These are phyloP conservation scores for Ogataea salicorniae DNA, from an alignment of 805 yeast genomes.

Conservation along the genomic window DNA sequence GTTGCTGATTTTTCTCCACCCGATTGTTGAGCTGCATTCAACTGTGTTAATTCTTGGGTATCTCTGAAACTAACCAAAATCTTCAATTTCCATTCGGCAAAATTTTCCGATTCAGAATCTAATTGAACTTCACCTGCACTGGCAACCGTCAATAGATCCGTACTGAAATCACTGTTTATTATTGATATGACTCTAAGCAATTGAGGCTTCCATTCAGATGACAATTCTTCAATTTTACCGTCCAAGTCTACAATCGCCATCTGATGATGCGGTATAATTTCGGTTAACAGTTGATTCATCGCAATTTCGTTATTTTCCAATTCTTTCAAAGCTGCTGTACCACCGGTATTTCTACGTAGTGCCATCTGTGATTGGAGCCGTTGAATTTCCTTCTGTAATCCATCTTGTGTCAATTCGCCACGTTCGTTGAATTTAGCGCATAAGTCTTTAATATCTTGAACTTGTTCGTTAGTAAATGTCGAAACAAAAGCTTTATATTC, in stretches of 20 bases:
- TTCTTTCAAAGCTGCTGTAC: slow-evolving; percentile 23
- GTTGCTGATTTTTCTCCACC: slow-evolving; percentile 98
- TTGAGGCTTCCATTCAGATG: slow-evolving; percentile 54
- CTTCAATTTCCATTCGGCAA: slow-evolving; percentile 74
- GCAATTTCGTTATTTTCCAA: slow-evolving; percentile 36
- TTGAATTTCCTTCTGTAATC: slow-evolving; percentile 34
- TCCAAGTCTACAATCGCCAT: slow-evolving; percentile 34
- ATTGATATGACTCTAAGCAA: slow-evolving; percentile 45
- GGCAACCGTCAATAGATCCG: slow-evolving; percentile 67
- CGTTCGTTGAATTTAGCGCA: slow-evolving; percentile 29
- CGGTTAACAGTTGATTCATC: slow-evolving; percentile 31
- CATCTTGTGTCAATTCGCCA: slow-evolving; percentile 32
- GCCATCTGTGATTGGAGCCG: slow-evolving; percentile 38
- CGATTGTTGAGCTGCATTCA: slow-evolving; percentile 87
- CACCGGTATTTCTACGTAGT: slow-evolving; percentile 23
- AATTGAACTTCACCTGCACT: slow-evolving; percentile 79
- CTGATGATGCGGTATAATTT: slow-evolving; percentile 34
- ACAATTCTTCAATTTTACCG: slow-evolving; percentile 27
- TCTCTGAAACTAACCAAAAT: slow-evolving; percentile 85
- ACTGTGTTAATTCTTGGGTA: slow-evolving; percentile 57
- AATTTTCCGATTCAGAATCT: slow-evolving; percentile 46
- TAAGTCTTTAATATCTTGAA: slow-evolving; percentile 36
- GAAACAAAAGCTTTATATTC: slow-evolving; percentile 32
- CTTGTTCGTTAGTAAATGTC: slow-evolving; percentile 35
- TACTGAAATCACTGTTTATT: slow-evolving; percentile 62